phyloP scores from a whole-genome alignment of 768 basidiomycete species.

The Lentinula detonsa region DNA sequence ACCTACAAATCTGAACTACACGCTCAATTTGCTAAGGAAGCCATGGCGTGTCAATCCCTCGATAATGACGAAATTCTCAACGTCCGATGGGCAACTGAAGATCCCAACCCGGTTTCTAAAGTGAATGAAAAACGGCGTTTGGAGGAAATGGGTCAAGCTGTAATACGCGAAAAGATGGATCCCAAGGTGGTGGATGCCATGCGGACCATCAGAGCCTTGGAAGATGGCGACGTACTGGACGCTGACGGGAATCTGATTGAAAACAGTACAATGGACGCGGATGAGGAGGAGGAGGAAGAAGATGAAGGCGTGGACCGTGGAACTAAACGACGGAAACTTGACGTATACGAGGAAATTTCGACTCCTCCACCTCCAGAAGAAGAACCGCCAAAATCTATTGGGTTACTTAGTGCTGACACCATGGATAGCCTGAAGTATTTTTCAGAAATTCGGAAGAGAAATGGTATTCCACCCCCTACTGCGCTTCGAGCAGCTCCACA shows the following conservation, averaged over 20 bases:
- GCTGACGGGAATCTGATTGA: conserved; percentile 28
- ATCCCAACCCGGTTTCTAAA: conserved; percentile 92
- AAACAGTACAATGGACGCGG: conserved; percentile 24
- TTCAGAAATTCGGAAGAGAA: conserved; percentile 75
- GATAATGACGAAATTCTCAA: conserved; percentile 98
- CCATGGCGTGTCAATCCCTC: conserved; percentile 97
- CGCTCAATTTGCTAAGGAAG: conserved; percentile 96
- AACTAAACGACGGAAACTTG: conserved; percentile 26
- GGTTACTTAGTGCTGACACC: conserved; percentile 78
- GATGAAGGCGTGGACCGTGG: conserved; percentile 23
- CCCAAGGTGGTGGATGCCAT: conserved; percentile 87
- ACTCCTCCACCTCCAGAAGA: conserved; percentile 17
- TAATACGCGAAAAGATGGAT: conserved; percentile 81
- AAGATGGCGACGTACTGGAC: conserved; percentile 62
- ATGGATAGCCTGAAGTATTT: conserved; percentile 89
- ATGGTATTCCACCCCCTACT: conserved; percentile 30
- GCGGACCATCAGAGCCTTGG: conserved; percentile 78
- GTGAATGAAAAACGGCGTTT: conserved; percentile 79
- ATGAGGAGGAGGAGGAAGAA: conserved; percentile 24
- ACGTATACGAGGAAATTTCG: conserved; percentile 19
- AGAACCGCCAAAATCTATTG: conserved; percentile 33
- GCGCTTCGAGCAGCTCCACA: conserved; percentile 23
- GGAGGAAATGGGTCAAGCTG: conserved; percentile 80
- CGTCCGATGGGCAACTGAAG: conserved; percentile 98
- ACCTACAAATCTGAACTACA: conserved; percentile 83